Base-by-base conservation (phyloP, 129 eudicot genomes). In the Lactuca sativa region DNA sequence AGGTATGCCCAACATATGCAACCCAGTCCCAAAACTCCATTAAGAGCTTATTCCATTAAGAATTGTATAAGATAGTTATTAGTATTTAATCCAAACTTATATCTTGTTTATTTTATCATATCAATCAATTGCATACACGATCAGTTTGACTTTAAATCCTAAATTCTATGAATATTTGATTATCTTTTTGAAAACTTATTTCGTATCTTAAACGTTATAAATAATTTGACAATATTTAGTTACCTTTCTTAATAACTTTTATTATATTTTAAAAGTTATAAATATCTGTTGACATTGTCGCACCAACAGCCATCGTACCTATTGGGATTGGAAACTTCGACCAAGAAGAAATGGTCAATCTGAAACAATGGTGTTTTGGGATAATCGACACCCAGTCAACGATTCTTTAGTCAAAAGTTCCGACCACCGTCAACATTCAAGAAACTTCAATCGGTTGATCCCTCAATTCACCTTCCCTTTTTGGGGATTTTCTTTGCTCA, bases 381-480 rank as follows among this genome's bases (percentile, higher is more conserved):
- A 6, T 13, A 60, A 60, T 34, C 65, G 52, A 47, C 52, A 12
- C 15, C 4, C n/a, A 60, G 66, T 34, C 66, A 60, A 60, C 48
- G 4, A 60, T 17, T 34, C 14, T 60, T 18, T 60, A 60, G 65
- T 60, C 65, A 60, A 57, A 5, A 5, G 30, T 56, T 16, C 60
- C 32, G 52, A 47, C 52, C 15, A 47, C 52, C 52, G 62, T 57
- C 61, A 51, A 51, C 56, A 16, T 51, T 51, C 16, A 49, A 51
- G 30, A 51, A 66, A 7, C 3, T 15, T 31, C 72, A 67, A 51
- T 36, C 72, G 48, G 55, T 34, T 52, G 17, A 9, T 49, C 21
- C 43, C 6, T 33, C 4, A 11, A 31, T 18, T 16, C 21, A 12
- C 52, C 52, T 40, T 36, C 7, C 44, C 8, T 0, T 15, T 48